phyloP scores from a whole-genome alignment of 805 yeast species.

The Dipodascus albidus region DNA sequence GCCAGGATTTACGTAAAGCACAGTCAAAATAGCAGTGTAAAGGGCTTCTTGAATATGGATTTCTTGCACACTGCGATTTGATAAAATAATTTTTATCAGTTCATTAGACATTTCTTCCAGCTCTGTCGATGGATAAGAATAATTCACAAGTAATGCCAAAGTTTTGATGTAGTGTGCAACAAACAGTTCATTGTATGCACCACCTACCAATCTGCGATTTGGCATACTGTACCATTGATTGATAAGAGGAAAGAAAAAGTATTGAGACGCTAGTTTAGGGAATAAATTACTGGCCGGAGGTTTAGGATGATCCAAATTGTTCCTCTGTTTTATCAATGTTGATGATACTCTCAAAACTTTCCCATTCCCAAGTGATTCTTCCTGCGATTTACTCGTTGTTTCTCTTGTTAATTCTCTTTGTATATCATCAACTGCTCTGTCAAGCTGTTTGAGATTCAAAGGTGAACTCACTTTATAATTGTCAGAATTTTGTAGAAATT shows the following conservation, averaged over 20 bases:
- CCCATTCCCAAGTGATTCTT: conserved; percentile 17
- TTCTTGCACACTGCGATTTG: conserved; percentile 9
- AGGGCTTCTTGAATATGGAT: conserved; percentile 22
- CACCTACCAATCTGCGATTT: conserved; percentile 35
- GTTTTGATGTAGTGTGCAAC: conserved; percentile 50
- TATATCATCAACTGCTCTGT: conserved; percentile 10
- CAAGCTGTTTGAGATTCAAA: background rate
- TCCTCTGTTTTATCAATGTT: conserved; percentile 11
- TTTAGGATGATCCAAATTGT: conserved; percentile 13
- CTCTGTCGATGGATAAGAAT: conserved; percentile 47
- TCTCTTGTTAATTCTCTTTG: conserved; percentile 16
- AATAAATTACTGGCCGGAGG: conserved; percentile 25
- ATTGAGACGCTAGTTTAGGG: conserved; percentile 32
- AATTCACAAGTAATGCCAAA: conserved; percentile 41
- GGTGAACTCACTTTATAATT: no score
- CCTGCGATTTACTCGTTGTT: conserved; percentile 15
- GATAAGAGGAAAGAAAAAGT: conserved; percentile 44
- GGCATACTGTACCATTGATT: conserved; percentile 33
- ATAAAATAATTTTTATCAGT: conserved; percentile 25
- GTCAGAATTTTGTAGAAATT: conserved; percentile 23
- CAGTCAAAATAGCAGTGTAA: conserved; percentile 21
- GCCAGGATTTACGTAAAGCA: conserved; percentile 22
- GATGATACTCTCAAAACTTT: conserved; percentile 22
- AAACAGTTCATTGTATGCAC: conserved; percentile 43
- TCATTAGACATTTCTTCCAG: conserved; percentile 49